Percentiles rank a stretch among this genome's conserved stretches.
Conservation (phyloP, 192 early-diverging fungal species). For the Linnemannia elongata region DNA sequence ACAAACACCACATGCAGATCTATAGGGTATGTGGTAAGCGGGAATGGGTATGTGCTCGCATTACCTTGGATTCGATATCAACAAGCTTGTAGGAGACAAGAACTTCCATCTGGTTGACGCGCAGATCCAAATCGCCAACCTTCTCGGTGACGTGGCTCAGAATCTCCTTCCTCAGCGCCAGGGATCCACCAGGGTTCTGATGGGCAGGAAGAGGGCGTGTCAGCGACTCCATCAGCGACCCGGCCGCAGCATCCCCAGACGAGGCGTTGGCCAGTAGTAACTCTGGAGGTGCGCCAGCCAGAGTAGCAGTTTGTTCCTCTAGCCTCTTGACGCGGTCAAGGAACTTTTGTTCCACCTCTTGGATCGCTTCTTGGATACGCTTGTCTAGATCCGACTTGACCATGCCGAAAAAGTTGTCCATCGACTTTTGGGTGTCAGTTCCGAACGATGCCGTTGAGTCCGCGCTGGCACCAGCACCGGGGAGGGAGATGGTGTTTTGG, state of each 20-base stretch:
- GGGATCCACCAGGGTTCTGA: conserved; percentile 47
- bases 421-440: conserved; percentile 53
- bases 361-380: conserved; percentile 54
- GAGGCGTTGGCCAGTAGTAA: not conserved
- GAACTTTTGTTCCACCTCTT: conserved; percentile 56
- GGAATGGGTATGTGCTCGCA: not conserved
- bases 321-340: conserved; percentile 44
- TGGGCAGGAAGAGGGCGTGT: conserved; percentile 23
- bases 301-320: conserved; percentile 35
- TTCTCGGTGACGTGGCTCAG: conserved; percentile 53
- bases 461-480: not conserved
- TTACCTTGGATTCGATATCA: conserved; percentile 56
- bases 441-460: conserved; percentile 30
- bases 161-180: conserved; percentile 52
- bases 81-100: conserved; percentile 54
- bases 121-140: conserved; percentile 50
- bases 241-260: not conserved
- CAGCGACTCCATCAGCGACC: conserved; percentile 50
- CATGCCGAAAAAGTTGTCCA: conserved; percentile 56
- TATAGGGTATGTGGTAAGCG: not conserved
- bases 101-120: conserved; percentile 56
- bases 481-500: conserved; percentile 1
- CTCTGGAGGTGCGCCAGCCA: conserved; percentile 28
- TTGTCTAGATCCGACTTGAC: conserved; percentile 54
- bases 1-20: not conserved